phyloP scores from a whole-genome alignment of 2,329 filamentous ascomycete genomes.

The Exophiala calicioides region DNA sequence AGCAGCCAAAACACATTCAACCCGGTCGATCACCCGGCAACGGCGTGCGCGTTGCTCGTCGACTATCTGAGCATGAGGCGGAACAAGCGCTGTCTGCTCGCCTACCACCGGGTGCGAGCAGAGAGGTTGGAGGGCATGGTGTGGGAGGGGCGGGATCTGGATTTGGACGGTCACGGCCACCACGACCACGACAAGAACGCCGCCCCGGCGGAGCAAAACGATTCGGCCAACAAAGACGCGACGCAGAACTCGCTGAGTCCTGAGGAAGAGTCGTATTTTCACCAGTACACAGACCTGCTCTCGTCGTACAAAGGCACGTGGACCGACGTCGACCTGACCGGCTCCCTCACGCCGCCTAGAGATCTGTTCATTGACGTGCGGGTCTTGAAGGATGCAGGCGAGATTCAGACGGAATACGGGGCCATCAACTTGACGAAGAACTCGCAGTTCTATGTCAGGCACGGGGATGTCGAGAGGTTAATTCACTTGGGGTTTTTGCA shows the following conservation, averaged over 20 bases:
- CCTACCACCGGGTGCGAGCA: constrained; percentile 86
- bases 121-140: constrained; percentile 92
- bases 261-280: constrained; percentile 94
- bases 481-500: constrained; percentile 95
- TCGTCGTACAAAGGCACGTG: constrained; percentile 98
- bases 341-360: constrained; percentile 87
- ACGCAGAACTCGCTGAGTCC: constrained; percentile 78
- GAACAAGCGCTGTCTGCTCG: constrained; percentile 92
- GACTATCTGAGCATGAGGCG: constrained; percentile 93
- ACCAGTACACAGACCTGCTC: constrained; percentile 85
- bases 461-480: constrained; percentile 90
- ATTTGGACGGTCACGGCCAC: constrained; percentile 5
- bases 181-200: too few relatives aligned
- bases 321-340: constrained; percentile 96
- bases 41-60: constrained; percentile 84
- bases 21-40: constrained; percentile 76
- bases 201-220: too few relatives aligned
- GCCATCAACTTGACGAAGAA: constrained; percentile 97
- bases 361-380: constrained; percentile 97
- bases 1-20: constrained; percentile 72
- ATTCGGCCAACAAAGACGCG: constrained; percentile 30
- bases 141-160: constrained; percentile 83
- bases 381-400: constrained; percentile 92
- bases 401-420: constrained; percentile 98
- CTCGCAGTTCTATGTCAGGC: constrained; percentile 94